Evolutionary conservation across 495 filamentous ascomycete species (phyloP), one percentile per base, ranked within the genome.

Genomic region (Hypoxylon fuscum): DNA sequence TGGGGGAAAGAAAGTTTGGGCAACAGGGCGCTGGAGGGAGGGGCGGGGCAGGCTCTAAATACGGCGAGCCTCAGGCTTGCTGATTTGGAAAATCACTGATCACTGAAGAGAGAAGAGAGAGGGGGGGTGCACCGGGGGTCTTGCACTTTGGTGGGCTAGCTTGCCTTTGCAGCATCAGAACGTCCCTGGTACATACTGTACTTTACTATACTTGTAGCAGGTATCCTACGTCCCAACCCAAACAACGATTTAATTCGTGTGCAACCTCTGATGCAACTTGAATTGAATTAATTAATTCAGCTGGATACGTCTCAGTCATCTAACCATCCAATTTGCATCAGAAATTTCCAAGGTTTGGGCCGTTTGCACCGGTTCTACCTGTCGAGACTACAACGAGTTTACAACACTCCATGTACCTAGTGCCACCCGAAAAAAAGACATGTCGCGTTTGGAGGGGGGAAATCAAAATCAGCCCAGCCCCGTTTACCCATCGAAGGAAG

Each of bases 1-100:
- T 59, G 62, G 64, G 56, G 55, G 57, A 69, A 66, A 58, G 58
- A 68, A 58, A 69, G 65, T 69, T 69, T 71, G 34, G 63, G 63
- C 55, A 63, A 68, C 37, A 68, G 43, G 11, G 55, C 53, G 54
- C 66, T 71, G 41, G 61, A 52, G 60, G 63, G 59, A 69, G 66
- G 66, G 68, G 69, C 65, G 55, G 63, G 62, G 57, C 52, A 58
- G 43, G 54, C 62, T 71, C 69, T 68, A 70, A 72, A 70, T 72
- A 72, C 48, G 57, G 50, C 53, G 42, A 57, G 22, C 40, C 59
- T 50, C 52, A 58, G 66, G 43, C 66, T 71, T 66, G 64, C 68
- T 72, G 69, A 72, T 72, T 72, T 68, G 57, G 45, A 57, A 59
- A 65, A 68, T 65, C 62, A 65, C 50, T 59, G 55, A 69, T 68